Percentiles rank a stretch among this genome's conserved stretches.
Conservation (phyloP, 164 flowering plant species). For the Paratinospora sagittata region DNA sequence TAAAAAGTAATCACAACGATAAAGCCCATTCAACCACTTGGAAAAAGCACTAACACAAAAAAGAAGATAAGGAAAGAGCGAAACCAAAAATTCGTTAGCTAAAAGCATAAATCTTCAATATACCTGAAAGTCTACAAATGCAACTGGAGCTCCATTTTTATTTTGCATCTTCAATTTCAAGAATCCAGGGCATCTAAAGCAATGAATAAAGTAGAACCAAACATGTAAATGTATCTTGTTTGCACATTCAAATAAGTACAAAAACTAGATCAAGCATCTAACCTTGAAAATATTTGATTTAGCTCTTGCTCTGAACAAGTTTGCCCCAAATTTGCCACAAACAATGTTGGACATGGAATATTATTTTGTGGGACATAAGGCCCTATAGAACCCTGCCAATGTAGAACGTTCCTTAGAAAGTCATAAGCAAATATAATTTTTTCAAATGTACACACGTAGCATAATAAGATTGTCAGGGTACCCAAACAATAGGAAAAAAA, state of each 20-base stretch:
- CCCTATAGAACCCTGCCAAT: slow-evolving; percentile 26
- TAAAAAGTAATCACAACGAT: too few relatives aligned
- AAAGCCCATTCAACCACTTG: too few relatives aligned
- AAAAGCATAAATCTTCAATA: not conserved
- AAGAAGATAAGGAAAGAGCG: not conserved
- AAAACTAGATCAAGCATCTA: slow-evolving; percentile 7
- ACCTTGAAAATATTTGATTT: slow-evolving; percentile 79
- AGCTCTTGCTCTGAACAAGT: slow-evolving; percentile 77
- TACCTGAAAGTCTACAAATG: slow-evolving; percentile 97
- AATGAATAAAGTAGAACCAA: not conserved
- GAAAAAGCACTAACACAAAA: not conserved
- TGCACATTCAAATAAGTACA: not conserved
- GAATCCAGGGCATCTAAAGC: slow-evolving; percentile 68
- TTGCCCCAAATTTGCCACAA: slow-evolving; percentile 91
- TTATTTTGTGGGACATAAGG: slow-evolving; percentile 31
- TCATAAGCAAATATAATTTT: not conserved
- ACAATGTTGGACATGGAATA: slow-evolving; percentile 84
- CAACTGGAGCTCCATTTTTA: slow-evolving; percentile 78
- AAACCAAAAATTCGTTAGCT: not conserved
- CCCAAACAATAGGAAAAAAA: not conserved
- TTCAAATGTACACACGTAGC: not conserved
- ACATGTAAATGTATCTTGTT: not conserved
- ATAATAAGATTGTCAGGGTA: not conserved
- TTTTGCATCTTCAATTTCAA: slow-evolving; percentile 88
- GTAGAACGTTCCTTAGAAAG: slow-evolving; percentile 9